Percentiles rank a stretch among this genome's conserved stretches.
These are phyloP conservation scores for Neofusicoccum sp. DNA, from an alignment of 2,329 filamentous ascomycete species.

Conservation along the genomic window DNA sequence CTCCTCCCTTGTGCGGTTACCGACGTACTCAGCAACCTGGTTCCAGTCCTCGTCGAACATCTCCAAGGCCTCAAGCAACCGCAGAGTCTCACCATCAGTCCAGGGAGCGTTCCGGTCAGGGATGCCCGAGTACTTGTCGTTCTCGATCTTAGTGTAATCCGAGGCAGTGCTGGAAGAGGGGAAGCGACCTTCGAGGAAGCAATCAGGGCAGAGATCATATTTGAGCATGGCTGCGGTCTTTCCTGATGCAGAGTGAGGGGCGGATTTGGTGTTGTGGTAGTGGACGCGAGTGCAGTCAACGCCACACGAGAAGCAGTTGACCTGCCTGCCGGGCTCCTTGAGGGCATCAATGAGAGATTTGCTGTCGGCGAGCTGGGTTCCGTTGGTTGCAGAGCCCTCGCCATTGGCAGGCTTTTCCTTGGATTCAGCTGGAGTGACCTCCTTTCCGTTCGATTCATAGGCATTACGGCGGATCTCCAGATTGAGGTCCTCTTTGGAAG, in stretches of 20 bases:
- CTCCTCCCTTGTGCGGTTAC: constrained; percentile 88
- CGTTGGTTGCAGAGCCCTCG: constrained; percentile 69
- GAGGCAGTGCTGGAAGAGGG: constrained; percentile 75
- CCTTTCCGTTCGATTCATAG: constrained; percentile 89
- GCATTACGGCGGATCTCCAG: constrained; percentile 94
- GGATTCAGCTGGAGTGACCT: constrained; percentile 70
- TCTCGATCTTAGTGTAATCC: constrained; percentile 88
- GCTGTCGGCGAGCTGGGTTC: constrained; percentile 61
- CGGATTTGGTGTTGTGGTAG: constrained; percentile 69
- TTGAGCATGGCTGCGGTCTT: constrained; percentile 65
- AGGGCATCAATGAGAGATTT: constrained; percentile 64
- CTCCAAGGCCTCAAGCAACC: constrained; percentile 88
- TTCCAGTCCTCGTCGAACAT: constrained; percentile 96
- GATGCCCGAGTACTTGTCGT: constrained; percentile 77
- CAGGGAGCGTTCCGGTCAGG: constrained; percentile 84
- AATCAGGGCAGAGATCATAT: constrained; percentile 89
- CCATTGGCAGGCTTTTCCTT: constrained; percentile 63
- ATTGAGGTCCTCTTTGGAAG: constrained; percentile 79
- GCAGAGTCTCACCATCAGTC: constrained; percentile 87
- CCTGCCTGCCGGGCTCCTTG: constrained; percentile 65
- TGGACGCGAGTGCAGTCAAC: constrained; percentile 80
- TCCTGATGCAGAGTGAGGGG: constrained; percentile 48
- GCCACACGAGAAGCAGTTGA: constrained; percentile 89
- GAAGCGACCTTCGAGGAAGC: constrained; percentile 82
- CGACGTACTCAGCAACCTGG: constrained; percentile 87